phyloP scores from a whole-genome alignment of 805 yeast species.

The Kodamaea sagamina region DNA sequence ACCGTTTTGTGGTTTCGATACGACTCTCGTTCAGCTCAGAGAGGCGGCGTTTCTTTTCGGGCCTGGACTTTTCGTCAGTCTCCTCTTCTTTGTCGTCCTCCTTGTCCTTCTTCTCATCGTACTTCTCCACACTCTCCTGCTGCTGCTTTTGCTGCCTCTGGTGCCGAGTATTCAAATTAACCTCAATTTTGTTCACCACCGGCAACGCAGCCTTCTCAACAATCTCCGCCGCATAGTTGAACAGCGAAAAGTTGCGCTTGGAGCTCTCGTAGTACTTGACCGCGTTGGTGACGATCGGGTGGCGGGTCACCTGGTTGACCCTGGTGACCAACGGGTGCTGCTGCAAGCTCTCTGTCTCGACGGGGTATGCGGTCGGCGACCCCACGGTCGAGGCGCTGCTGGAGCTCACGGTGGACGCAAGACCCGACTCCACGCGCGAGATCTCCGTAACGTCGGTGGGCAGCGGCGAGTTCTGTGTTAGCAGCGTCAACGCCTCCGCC shows the following conservation, averaged over 20 bases:
- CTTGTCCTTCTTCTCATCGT: no score
- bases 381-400: conserved; percentile 13
- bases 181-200: conserved; percentile 51
- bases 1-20: conserved; percentile 70
- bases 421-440: neutral
- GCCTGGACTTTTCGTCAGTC: conserved; percentile 9
- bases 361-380: conserved; percentile 4
- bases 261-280: conserved; percentile 49
- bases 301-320: conserved; percentile 40
- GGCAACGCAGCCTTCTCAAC: conserved; percentile 59
- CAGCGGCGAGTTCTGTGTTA: conserved; percentile 24
- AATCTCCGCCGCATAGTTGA: conserved; percentile 62
- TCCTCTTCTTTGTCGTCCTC: conserved; percentile 12
- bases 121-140: conserved; percentile 19
- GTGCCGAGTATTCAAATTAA: conserved; percentile 44
- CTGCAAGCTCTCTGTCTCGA: neutral
- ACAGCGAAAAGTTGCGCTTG: conserved; percentile 48
- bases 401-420: neutral
- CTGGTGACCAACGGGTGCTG: conserved; percentile 43
- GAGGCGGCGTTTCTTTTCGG: conserved; percentile 30
- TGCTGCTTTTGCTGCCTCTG: conserved; percentile 20
- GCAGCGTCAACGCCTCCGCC: conserved; percentile 44
- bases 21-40: conserved; percentile 28
- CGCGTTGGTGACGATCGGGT: conserved; percentile 49
- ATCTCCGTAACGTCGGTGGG: conserved; percentile 13